phyloP scores from a whole-genome alignment of 2,329 filamentous ascomycete genomes.

The Fusarium fujikuroi region DNA sequence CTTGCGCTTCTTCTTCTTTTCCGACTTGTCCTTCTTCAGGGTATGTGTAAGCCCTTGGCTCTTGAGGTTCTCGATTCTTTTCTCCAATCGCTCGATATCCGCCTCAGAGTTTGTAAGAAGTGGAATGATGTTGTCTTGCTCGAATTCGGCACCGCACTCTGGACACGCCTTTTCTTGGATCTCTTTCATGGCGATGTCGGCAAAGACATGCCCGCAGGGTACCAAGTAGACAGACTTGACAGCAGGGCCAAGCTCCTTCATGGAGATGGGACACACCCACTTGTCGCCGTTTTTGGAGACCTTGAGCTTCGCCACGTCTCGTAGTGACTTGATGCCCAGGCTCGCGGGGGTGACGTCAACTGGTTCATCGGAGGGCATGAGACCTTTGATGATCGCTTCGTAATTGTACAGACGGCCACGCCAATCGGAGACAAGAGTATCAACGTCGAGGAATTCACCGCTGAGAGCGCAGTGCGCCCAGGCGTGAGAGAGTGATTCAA shows the following conservation, averaged over 20 bases:
- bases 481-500: conserved; percentile 85
- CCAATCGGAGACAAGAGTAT: conserved; percentile 85
- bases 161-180: conserved; percentile 72
- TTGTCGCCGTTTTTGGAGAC: conserved; percentile 67
- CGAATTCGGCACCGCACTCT: conserved; percentile 81
- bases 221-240: conserved; percentile 89
- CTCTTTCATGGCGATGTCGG: conserved; percentile 85
- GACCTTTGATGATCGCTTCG: conserved; percentile 78
- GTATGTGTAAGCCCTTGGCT: conserved; percentile 83
- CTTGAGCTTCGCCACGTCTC: conserved; percentile 87
- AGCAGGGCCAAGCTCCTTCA: conserved; percentile 82
- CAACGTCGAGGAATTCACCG: conserved; percentile 73
- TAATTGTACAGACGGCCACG: conserved; percentile 93
- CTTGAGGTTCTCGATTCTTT: conserved; percentile 74
- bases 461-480: conserved; percentile 93
- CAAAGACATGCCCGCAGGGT: conserved; percentile 95
- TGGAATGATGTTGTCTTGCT: conserved; percentile 79
- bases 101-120: conserved; percentile 78
- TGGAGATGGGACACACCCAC: conserved; percentile 88
- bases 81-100: conserved; percentile 75
- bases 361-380: conserved; percentile 70
- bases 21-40: conserved; percentile 80
- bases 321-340: conserved; percentile 78
- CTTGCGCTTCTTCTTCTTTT: conserved; percentile 77
- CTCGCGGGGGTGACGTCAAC: conserved; percentile 57